Conservation (phyloP, 2,329 filamentous ascomycete genomes). For the Colletotrichum plurivorum region DNA sequence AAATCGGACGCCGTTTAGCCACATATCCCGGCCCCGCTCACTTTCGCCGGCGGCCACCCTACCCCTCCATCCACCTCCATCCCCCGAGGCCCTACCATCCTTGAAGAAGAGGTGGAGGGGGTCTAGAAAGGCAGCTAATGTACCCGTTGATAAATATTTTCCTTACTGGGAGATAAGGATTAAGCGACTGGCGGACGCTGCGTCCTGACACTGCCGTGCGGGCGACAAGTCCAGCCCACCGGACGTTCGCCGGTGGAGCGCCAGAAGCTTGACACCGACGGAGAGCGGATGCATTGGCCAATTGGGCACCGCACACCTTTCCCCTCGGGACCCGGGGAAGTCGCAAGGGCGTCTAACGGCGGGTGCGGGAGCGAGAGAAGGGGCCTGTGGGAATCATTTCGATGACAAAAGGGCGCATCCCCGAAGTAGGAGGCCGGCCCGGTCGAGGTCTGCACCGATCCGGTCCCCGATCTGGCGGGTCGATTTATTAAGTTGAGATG, state of each 20-base stretch:
- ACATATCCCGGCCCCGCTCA: conserved; percentile 22
- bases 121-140: conserved; percentile 15
- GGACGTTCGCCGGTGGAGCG: conserved; percentile 27
- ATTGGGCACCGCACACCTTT: conserved; percentile 1
- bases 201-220: neutral
- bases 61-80: conserved; percentile 6
- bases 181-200: neutral
- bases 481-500: conserved; percentile 9
- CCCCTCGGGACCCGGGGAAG: conserved; percentile 17
- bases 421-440: conserved; percentile 23
- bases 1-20: conserved; percentile 30
- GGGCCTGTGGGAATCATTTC: neutral
- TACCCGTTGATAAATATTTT: conserved; percentile 30
- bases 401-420: conserved; percentile 8
- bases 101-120: neutral
- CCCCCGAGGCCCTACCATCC: conserved; percentile 10
- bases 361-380: neutral
- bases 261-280: neutral
- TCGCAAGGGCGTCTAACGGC: conserved; percentile 1
- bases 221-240: neutral
- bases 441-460: conserved; percentile 27
- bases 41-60: conserved; percentile 26
- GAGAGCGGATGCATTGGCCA: conserved; percentile 20
- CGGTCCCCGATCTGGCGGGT: conserved; percentile 24
- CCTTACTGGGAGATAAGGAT: conserved; percentile 14